Evolutionary conservation across 2,329 filamentous ascomycete species (phyloP).

Genomic region (Fusarium oligoseptatum): DNA sequence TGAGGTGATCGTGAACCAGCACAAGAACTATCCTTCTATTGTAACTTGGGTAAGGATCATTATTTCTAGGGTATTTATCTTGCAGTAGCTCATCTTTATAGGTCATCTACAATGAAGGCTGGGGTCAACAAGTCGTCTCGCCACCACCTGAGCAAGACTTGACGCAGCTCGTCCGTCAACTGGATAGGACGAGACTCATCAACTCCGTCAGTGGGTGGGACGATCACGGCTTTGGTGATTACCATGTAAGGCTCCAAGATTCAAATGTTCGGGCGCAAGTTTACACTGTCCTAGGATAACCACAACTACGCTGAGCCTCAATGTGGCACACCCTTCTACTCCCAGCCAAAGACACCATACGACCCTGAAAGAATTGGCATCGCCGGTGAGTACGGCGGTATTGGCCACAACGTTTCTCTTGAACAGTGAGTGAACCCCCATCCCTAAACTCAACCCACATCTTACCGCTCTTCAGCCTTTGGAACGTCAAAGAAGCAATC

Average conservation of each 20-base stretch:
- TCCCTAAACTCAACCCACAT: rapidly evolving
- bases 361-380: constrained; percentile 73
- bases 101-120: constrained; percentile 37
- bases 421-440: constrained; percentile 49
- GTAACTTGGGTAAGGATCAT: constrained; percentile 14
- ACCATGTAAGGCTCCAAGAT: constrained; percentile 35
- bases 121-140: constrained; percentile 26
- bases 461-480: constrained; percentile 65
- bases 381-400: constrained; percentile 79
- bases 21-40: constrained; percentile 33
- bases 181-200: constrained; percentile 75
- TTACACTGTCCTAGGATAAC: constrained; percentile 62
- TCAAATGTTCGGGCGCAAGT: rapidly evolving
- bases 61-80: rapidly evolving
- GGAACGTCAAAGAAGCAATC: constrained; percentile 73
- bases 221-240: constrained; percentile 78
- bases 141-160: constrained; percentile 62
- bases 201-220: constrained; percentile 75
- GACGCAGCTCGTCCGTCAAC: constrained; percentile 64
- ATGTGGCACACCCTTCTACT: constrained; percentile 78
- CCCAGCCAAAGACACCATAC: constrained; percentile 65
- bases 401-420: constrained; percentile 73
- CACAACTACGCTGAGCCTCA: constrained; percentile 80
- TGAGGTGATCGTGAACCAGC: constrained; percentile 70
- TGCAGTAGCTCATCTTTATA: background rate